phyloP scores from a whole-genome alignment of 495 filamentous ascomycete genomes.

The Penicillium alfredii region DNA sequence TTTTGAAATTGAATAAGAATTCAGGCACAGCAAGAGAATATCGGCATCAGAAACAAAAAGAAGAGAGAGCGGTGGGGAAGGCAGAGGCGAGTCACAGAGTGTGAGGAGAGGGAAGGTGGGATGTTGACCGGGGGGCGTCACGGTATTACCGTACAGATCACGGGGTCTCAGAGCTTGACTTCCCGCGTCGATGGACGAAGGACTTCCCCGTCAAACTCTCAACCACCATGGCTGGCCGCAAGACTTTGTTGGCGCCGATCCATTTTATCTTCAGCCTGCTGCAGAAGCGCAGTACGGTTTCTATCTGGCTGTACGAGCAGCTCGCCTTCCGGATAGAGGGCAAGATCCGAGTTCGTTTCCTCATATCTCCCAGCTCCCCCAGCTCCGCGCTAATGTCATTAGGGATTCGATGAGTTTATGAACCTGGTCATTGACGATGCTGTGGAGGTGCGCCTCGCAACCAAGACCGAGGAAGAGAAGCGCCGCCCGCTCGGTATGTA shows the following conservation, averaged over 20 bases:
- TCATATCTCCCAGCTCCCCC: too few species aligned
- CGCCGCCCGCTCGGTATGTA: constrained; percentile 71
- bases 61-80: constrained; percentile 9
- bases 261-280: constrained; percentile 98
- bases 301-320: constrained; percentile 97
- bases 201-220: constrained; percentile 4
- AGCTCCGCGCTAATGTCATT: too few species aligned
- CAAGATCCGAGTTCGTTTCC: constrained; percentile 72
- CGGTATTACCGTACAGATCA: constrained; percentile 25
- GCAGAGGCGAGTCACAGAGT: constrained; percentile 12
- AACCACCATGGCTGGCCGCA: constrained; percentile 70
- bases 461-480: constrained; percentile 75
- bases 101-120: constrained; percentile 31
- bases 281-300: constrained; percentile 78
- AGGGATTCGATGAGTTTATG: constrained; percentile 99
- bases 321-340: constrained; percentile 88
- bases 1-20: constrained; percentile 31
- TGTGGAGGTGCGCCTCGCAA: constrained; percentile 79
- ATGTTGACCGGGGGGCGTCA: constrained; percentile 33
- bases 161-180: constrained; percentile 23
- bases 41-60: too few species aligned
- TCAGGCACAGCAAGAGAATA: constrained; percentile 12
- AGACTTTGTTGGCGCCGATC: constrained; percentile 92
- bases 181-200: constrained; percentile 1
- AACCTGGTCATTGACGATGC: constrained; percentile 96